phyloP scores from a whole-genome alignment of 2,329 filamentous ascomycete species.

The Sclerotinia trifoliorum region DNA sequence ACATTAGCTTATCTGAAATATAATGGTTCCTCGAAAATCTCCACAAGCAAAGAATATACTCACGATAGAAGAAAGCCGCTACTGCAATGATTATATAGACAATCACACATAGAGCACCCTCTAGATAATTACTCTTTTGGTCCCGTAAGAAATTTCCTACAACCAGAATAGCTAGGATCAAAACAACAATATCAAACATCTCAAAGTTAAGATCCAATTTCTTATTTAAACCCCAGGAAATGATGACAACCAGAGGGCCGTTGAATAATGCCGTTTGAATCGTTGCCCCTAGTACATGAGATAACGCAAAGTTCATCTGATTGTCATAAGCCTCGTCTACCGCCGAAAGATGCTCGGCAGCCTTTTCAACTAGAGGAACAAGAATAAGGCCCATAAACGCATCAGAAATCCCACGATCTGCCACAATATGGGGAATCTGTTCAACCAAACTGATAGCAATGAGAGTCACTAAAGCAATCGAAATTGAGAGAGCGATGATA shows the following conservation, averaged over 20 bases:
- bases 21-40: not conserved
- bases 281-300: conserved; percentile 59
- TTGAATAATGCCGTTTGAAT: conserved; percentile 90
- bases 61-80: conserved; percentile 56
- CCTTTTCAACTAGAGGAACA: conserved; percentile 80
- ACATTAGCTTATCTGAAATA: conserved; percentile 5
- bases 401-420: conserved; percentile 51
- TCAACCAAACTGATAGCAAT: conserved; percentile 72
- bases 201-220: conserved; percentile 81
- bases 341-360: conserved; percentile 79
- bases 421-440: conserved; percentile 64
- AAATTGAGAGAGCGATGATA: conserved; percentile 60
- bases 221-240: conserved; percentile 74
- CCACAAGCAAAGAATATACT: conserved; percentile 30
- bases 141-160: conserved; percentile 87
- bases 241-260: conserved; percentile 76
- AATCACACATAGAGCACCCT: conserved; percentile 78
- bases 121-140: conserved; percentile 86
- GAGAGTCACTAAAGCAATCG: conserved; percentile 68
- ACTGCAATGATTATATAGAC: conserved; percentile 60
- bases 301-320: conserved; percentile 53
- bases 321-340: conserved; percentile 83
- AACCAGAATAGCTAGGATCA: conserved; percentile 81
- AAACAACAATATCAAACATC: conserved; percentile 79
- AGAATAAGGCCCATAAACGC: conserved; percentile 71